These are phyloP conservation scores for Psilocybe tampanensis DNA, from an alignment of 768 basidiomycete genomes.

Conservation along the genomic window DNA sequence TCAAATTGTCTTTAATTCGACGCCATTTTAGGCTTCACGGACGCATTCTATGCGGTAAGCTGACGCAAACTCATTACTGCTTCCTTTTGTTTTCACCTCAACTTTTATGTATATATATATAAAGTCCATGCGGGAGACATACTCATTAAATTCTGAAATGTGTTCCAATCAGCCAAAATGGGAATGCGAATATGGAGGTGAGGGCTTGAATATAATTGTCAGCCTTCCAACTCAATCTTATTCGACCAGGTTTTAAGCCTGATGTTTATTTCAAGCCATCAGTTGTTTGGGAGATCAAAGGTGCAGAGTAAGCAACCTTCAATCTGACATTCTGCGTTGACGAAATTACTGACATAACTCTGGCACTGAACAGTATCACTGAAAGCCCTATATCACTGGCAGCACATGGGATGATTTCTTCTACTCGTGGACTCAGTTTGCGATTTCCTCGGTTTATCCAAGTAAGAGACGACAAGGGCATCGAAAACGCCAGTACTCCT, in stretches of 20 bases:
- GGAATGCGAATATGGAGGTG: conserved; percentile 70
- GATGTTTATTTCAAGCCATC: conserved; percentile 70
- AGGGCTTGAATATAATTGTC: conserved; percentile 15
- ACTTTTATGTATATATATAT: background rate
- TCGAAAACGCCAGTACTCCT: conserved; percentile 73
- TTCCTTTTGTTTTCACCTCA: no score
- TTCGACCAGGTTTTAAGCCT: conserved; percentile 55
- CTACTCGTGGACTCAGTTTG: conserved; percentile 69
- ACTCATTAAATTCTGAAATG: conserved; percentile 51
- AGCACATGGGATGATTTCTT: conserved; percentile 59
- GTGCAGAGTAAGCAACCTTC: conserved; percentile 57
- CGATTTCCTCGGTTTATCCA: conserved; percentile 89
- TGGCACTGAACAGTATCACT: conserved; percentile 57
- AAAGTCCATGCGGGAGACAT: conserved; percentile 65
- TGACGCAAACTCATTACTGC: background rate
- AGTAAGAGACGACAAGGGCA: conserved; percentile 69
- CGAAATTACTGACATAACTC: conserved; percentile 10
- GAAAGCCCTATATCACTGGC: conserved; percentile 86
- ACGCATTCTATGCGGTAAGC: conserved; percentile 74
- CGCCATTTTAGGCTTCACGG: conserved; percentile 72
- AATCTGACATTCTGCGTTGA: background rate
- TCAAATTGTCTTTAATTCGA: background rate
- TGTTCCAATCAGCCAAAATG: conserved; percentile 56
- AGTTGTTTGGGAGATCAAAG: conserved; percentile 90
- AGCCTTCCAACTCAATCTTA: background rate